Conservation (phyloP, 352 stramenopile genomes). For the Phytophthora pluvialis region DNA sequence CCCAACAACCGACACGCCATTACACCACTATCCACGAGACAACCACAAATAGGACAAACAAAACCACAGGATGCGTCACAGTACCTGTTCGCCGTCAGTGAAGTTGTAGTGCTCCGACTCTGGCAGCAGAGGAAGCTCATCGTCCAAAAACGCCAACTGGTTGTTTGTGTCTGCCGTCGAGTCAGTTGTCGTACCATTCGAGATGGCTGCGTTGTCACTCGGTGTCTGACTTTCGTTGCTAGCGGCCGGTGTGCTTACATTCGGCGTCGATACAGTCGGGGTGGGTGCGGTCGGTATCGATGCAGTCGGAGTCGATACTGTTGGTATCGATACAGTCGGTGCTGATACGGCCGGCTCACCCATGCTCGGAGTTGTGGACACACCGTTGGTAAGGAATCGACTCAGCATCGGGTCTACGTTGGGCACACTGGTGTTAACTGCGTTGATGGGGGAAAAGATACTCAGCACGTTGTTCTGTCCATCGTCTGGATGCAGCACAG, state of each 20-base stretch:
- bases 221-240: constrained; percentile 6
- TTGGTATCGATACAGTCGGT: constrained; percentile 10
- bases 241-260: constrained; percentile 1
- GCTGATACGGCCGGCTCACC: neutral
- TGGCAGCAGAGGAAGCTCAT: constrained; percentile 71
- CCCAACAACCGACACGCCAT: constrained; percentile 35
- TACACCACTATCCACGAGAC: constrained; percentile 24
- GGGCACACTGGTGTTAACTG: constrained; percentile 29
- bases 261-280: constrained; percentile 14
- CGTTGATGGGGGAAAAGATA: constrained; percentile 68
- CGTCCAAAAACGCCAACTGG: constrained; percentile 74
- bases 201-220: neutral
- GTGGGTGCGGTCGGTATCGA: constrained; percentile 10
- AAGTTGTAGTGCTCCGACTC: constrained; percentile 80
- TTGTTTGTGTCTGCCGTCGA: constrained; percentile 24
- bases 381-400: constrained; percentile 42
- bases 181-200: constrained; percentile 15
- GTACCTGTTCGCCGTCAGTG: constrained; percentile 81
- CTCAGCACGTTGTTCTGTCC: constrained; percentile 73
- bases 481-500: constrained; percentile 21
- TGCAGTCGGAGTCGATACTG: constrained; percentile 7
- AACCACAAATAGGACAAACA: constrained; percentile 6
- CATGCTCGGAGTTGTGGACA: constrained; percentile 1
- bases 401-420: constrained; percentile 19
- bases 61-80: constrained; percentile 24